Percentiles rank a stretch among this genome's conserved stretches.
These are phyloP conservation scores for Boechera stricta DNA, from an alignment of 345 rosid species.

Conservation along the genomic window DNA sequence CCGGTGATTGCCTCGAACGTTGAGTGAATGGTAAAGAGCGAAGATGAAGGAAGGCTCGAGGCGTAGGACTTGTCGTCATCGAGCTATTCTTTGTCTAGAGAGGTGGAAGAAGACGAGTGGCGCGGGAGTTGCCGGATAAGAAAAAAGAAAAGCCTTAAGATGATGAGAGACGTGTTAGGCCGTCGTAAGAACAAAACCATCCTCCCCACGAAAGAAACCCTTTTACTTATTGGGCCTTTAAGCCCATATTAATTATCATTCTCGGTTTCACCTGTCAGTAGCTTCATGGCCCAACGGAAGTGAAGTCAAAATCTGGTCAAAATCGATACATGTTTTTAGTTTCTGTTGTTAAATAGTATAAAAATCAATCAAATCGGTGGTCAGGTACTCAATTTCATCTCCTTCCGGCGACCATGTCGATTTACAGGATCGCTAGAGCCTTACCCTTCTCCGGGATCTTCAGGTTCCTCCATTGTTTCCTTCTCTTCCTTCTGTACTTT, in stretches of 20 bases:
- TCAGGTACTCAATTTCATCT: background rate
- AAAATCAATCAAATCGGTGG: background rate
- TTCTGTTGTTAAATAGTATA: background rate
- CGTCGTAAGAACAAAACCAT: background rate
- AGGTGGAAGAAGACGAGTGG: slow-evolving; percentile 20
- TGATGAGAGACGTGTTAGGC: slow-evolving; percentile 29
- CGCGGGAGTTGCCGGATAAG: slow-evolving; percentile 44
- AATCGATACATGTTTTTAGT: too few species aligned
- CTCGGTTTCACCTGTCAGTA: background rate
- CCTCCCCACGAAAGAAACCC: background rate
- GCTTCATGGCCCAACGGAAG: background rate
- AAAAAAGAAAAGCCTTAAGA: background rate
- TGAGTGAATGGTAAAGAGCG: slow-evolving; percentile 30
- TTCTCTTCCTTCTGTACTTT: background rate
- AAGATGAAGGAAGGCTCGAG: slow-evolving; percentile 49
- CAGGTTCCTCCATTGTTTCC: slow-evolving; percentile 47
- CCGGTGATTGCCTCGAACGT: slow-evolving; percentile 33
- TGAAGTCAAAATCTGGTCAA: background rate
- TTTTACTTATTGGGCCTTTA: background rate
- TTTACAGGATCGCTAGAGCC: slow-evolving; percentile 53
- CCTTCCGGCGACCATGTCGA: slow-evolving; percentile 35
- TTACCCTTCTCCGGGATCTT: slow-evolving; percentile 68
- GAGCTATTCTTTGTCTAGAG: slow-evolving; percentile 28
- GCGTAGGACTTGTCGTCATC: slow-evolving; percentile 51
- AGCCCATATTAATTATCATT: background rate